Conservation (phyloP, 257 asterid genomes). For the Solanum okadae region DNA sequence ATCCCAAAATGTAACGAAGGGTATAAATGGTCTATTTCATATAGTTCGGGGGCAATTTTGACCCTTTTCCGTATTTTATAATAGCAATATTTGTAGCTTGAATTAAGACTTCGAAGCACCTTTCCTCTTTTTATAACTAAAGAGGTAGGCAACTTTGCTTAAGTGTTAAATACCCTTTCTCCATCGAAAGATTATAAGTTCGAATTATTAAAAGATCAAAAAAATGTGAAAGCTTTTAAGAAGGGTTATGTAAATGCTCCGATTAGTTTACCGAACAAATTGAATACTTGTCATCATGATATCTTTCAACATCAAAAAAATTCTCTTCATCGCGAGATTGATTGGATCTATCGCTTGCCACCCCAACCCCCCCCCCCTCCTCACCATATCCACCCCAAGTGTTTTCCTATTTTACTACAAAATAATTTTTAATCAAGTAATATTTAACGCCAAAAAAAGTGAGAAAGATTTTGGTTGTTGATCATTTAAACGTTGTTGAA, state of each 20-base stretch:
- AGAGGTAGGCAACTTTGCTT: background rate
- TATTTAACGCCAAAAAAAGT: background rate
- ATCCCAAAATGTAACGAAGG: no score
- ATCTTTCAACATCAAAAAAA: background rate
- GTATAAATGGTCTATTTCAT: no score
- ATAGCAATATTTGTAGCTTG: background rate
- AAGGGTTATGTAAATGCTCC: background rate
- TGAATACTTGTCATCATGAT: background rate
- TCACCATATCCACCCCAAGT: background rate
- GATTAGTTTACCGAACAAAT: no score
- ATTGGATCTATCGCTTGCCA: background rate
- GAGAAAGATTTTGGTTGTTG: background rate
- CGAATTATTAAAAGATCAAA: no score
- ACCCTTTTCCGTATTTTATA: no score
- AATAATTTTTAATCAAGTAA: no score
- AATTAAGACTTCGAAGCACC: background rate
- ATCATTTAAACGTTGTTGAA: background rate
- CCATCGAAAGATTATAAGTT: background rate
- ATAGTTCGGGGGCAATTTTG: no score
- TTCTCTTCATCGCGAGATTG: background rate
- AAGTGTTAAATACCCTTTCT: background rate
- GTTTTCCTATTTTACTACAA: background rate
- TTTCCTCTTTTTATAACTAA: background rate
- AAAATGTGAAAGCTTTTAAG: no score
- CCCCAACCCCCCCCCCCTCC: background rate